Evolutionary conservation across 306 rosid species (phyloP).

Genomic region (Sechiopsis laciniata): DNA sequence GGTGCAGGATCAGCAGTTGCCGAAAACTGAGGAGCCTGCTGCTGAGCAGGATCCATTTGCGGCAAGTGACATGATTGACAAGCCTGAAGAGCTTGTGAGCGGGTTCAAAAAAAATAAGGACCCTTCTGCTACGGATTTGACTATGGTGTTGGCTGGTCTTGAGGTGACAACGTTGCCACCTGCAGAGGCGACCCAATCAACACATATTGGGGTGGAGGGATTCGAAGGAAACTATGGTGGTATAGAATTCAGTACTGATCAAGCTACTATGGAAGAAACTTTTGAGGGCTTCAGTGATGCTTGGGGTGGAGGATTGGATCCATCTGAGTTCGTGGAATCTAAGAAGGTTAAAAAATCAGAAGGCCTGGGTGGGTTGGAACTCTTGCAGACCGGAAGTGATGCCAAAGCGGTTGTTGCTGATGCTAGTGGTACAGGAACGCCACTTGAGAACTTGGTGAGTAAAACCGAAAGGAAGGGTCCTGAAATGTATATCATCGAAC

Average conservation of each 20-base stretch:
- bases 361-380: conserved; percentile 93
- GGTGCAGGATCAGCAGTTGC: conserved; percentile 41
- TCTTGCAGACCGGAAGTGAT: conserved; percentile 69
- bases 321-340: conserved; percentile 71
- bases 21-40: conserved; percentile 43
- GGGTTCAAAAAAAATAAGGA: conserved; percentile 87
- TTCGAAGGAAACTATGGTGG: conserved; percentile 97
- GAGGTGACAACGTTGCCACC: conserved; percentile 85
- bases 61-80: conserved; percentile 76
- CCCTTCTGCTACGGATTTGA: conserved; percentile 70
- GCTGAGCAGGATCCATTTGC: conserved; percentile 83
- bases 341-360: conserved; percentile 46
- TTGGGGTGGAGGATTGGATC: conserved; percentile 97
- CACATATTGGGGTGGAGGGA: conserved; percentile 83
- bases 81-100: conserved; percentile 63
- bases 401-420: conserved; percentile 39
- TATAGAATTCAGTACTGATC: conserved; percentile 70
- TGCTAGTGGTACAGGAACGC: conserved; percentile 40
- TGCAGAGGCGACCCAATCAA: conserved; percentile 85
- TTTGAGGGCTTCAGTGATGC: conserved; percentile 86
- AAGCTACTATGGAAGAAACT: conserved; percentile 69
- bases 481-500: conserved; percentile 72
- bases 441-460: conserved; percentile 56
- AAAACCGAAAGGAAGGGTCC: conserved; percentile 82
- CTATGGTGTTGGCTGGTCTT: conserved; percentile 68